A percentile compares a stretch with the other conserved stretches of the same genome.
Conservation (phyloP, 495 filamentous ascomycete genomes). For the Podospora fimiseda region DNA sequence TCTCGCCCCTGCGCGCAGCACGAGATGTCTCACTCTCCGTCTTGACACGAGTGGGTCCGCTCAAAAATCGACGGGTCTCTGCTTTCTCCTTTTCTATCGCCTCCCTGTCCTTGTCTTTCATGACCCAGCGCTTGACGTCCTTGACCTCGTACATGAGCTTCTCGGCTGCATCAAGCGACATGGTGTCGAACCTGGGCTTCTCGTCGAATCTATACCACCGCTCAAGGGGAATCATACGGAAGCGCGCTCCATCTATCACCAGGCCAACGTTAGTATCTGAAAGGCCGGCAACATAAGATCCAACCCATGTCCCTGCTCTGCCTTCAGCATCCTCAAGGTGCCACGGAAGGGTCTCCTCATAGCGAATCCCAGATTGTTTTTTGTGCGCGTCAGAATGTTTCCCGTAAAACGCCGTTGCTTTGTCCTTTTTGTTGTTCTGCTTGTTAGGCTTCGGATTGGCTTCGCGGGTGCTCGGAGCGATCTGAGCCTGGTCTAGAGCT, state of each 20-base stretch:
- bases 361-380: conserved; percentile 71
- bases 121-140: conserved; percentile 59
- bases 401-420: conserved; percentile 56
- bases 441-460: conserved; percentile 51
- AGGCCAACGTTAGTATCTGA: conserved; percentile 73
- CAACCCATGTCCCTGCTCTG: conserved; percentile 80
- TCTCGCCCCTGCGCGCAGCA: conserved; percentile 43
- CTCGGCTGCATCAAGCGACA: conserved; percentile 82
- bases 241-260: conserved; percentile 56
- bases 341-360: conserved; percentile 94
- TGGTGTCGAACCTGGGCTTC: conserved; percentile 73
- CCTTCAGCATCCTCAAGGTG: conserved; percentile 94
- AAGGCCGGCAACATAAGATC: conserved; percentile 77
- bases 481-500: conserved; percentile 77
- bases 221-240: conserved; percentile 84
- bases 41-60: conserved; percentile 43
- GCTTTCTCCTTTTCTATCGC: conserved; percentile 46
- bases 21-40: conserved; percentile 48
- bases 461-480: conserved; percentile 61
- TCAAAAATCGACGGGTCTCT: conserved; percentile 40
- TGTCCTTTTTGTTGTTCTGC: conserved; percentile 66
- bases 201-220: conserved; percentile 90
- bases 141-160: conserved; percentile 55
- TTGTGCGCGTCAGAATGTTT: conserved; percentile 62
- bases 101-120: conserved; percentile 54